Conservation (phyloP, 441 rosid genomes). For the Pelargonium fulgidum region DNA sequence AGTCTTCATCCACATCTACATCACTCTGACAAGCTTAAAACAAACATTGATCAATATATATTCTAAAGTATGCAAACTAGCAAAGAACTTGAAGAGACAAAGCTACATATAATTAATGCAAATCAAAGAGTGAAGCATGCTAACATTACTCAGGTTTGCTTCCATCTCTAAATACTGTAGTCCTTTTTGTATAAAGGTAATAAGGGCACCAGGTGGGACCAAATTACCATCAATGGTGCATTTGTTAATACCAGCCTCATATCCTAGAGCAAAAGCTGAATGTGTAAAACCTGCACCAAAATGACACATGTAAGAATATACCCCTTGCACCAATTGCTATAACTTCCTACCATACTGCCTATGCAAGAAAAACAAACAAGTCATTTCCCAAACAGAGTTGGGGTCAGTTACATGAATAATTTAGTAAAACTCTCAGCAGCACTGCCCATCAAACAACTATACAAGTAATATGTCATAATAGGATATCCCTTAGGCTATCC, state of each 20-base stretch:
- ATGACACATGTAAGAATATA: not conserved
- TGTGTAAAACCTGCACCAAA: conserved; percentile 69
- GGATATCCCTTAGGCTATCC: too few relatives aligned
- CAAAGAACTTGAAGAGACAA: conserved; percentile 7
- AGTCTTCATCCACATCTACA: conserved; percentile 83
- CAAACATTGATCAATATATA: conserved; percentile 29
- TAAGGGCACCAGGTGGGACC: conserved; percentile 96
- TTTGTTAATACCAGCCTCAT: conserved; percentile 89
- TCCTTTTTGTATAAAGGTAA: conserved; percentile 84
- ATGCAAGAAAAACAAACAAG: too few relatives aligned
- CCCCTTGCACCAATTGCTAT: not conserved
- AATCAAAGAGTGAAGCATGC: conserved; percentile 28
- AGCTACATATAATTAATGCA: not conserved
- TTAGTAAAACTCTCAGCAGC: too few relatives aligned
- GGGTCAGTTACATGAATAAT: too few relatives aligned
- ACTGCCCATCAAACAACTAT: too few relatives aligned
- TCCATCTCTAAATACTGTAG: conserved; percentile 98
- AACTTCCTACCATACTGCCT: not conserved
- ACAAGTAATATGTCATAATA: too few relatives aligned
- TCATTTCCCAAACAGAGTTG: too few relatives aligned
- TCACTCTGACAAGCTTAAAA: conserved; percentile 56
- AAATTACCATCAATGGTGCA: conserved; percentile 82
- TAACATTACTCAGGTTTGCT: conserved; percentile 82
- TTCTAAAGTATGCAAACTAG: conserved; percentile 11
- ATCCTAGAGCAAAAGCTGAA: conserved; percentile 85